These are phyloP conservation scores for Penicillium sp. DNA, from an alignment of 2,329 filamentous ascomycete genomes.

Conservation along the genomic window DNA sequence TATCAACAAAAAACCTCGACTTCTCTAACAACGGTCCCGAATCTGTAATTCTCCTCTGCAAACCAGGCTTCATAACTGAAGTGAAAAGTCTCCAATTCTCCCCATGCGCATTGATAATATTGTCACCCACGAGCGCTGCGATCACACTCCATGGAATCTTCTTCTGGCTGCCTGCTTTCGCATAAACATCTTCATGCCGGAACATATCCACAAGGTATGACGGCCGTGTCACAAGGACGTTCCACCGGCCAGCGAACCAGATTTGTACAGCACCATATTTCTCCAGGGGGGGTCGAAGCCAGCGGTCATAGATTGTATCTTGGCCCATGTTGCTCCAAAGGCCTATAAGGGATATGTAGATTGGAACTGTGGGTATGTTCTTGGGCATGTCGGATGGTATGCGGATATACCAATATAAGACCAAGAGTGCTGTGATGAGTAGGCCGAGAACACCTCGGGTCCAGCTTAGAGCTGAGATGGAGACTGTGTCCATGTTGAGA, in stretches of 20 bases:
- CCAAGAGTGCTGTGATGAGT: conserved; percentile 4
- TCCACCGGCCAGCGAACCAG: conserved; percentile 53
- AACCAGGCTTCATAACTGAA: conserved; percentile 37
- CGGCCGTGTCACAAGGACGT: conserved; percentile 48
- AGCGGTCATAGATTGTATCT: conserved; percentile 25
- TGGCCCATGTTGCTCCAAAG: conserved; percentile 28
- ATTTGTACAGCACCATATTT: conserved; percentile 47
- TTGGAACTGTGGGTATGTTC: conserved; percentile 23
- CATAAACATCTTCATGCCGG: conserved; percentile 30
- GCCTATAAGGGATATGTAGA: conserved; percentile 27
- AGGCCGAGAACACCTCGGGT: not conserved
- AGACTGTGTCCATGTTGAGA: conserved; percentile 8
- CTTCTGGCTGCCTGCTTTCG: conserved; percentile 44
- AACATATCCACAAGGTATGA: conserved; percentile 44
- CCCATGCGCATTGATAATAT: conserved; percentile 43
- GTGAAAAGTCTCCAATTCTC: conserved; percentile 38
- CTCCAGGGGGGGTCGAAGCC: conserved; percentile 25
- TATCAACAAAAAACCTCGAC: conserved; percentile 24
- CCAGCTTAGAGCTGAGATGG: not conserved
- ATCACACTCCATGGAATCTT: conserved; percentile 44
- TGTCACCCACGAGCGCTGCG: conserved; percentile 41
- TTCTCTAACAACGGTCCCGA: conserved; percentile 22
- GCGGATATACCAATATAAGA: conserved; percentile 25
- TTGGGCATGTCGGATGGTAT: conserved; percentile 20
- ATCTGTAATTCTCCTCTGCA: conserved; percentile 33